A percentile compares a stretch with the other conserved stretches of the same genome.
These are phyloP conservation scores for Aegilops bicornis DNA, from an alignment of 176 grass and related monocot species.

Conservation along the genomic window DNA sequence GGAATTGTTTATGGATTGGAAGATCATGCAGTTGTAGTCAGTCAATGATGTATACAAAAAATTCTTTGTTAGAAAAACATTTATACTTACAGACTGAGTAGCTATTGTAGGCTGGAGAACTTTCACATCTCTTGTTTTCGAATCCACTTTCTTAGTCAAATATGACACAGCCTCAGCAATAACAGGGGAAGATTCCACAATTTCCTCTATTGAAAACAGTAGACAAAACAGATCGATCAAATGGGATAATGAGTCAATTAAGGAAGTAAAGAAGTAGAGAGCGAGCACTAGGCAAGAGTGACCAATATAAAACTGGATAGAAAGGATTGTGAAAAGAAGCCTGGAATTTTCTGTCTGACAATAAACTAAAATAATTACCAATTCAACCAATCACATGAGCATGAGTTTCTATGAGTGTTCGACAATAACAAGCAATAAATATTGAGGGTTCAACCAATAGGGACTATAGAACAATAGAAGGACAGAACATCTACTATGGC, in stretches of 20 bases:
- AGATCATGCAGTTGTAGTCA: not conserved
- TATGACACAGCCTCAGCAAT: constrained; percentile 83
- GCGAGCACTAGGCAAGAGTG: not conserved
- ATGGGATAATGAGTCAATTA: not conserved
- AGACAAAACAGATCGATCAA: constrained; percentile 7
- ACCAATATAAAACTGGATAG: not conserved
- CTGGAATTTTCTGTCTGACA: not conserved
- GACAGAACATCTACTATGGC: not conserved
- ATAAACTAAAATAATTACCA: not conserved
- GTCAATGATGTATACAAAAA: not conserved
- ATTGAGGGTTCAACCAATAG: not conserved
- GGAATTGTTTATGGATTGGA: not conserved
- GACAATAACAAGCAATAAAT: not conserved
- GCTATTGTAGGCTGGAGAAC: constrained; percentile 96
- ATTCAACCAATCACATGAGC: not conserved
- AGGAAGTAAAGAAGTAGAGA: not conserved
- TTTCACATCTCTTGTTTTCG: constrained; percentile 89
- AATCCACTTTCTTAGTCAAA: constrained; percentile 92
- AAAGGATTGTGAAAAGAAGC: not conserved
- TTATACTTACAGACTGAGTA: constrained; percentile 78
- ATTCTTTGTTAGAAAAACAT: not conserved
- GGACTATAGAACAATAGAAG: not conserved
- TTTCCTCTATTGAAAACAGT: constrained; percentile 48
- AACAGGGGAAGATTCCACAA: constrained; percentile 56
- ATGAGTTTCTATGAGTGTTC: not conserved